Base-by-base conservation (phyloP, 2,329 filamentous ascomycete species). In the Dactylonectria macrodidyma region DNA sequence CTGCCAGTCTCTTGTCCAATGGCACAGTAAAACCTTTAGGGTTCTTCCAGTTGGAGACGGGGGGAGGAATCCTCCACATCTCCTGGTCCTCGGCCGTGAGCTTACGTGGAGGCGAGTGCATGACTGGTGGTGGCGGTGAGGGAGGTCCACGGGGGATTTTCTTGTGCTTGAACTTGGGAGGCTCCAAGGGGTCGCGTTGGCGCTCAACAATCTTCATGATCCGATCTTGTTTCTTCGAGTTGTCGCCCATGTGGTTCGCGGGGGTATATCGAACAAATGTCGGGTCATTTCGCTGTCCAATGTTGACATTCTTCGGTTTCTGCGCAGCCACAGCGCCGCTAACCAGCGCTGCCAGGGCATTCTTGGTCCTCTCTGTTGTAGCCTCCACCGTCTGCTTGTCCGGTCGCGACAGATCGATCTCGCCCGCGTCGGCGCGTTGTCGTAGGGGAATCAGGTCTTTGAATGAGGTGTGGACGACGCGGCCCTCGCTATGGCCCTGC, bases 1-100 rank as follows among this genome's bases (percentile, higher is more conserved):
- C 95, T 19, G 96, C 96, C 74, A 99, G 84, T 78, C 96, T 92
- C 85, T 99, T 99, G 81, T 99, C 96, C 59, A 99, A 82, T 0
- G 96, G 94, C 1, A 99, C 94, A 0, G 96, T 99, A 78, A 97
- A 99, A 76, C 96, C 96, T 84, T 98, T 98, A 1, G 95, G 94
- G 80, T 99, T 99, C 88, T 99, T 99, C 96, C 96, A 99, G 81
- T 98, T 98, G 22, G 94, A 97, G 2, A 99, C 92, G 0, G 95
- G 93, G 2, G 95, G 95, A 0, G 87, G 88, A 47, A 90, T 98
- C 77, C 92, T 95, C 96, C 96, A 99, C 66, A 93, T 94, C 81
- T 98, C 96, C 81, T 98, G 95, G 75, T 99, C 96, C 80, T 97
- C 95, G 6, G 95, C 96, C 1, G 96, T 99, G 69, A 99, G 87